phyloP scores from a whole-genome alignment of 2,329 filamentous ascomycete species.

The Fusarium caatingaense region DNA sequence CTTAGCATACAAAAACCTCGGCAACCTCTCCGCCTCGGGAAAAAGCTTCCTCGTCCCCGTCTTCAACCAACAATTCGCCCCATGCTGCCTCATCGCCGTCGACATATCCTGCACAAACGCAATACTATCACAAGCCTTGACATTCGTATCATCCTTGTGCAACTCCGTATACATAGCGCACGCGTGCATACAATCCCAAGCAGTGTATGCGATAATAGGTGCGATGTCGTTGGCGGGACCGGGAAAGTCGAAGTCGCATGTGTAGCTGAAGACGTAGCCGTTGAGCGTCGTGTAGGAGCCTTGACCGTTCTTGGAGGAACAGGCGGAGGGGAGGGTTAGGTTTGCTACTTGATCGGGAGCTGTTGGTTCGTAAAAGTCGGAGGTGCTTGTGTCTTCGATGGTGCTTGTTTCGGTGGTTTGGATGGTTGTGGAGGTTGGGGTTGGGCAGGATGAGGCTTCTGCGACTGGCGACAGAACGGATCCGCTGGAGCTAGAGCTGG shows the following conservation, averaged over 20 bases:
- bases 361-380: neutral
- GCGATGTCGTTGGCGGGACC: conserved; percentile 5
- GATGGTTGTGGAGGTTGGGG: neutral
- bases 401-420: neutral
- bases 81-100: neutral
- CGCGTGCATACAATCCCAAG: conserved; percentile 13
- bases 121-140: neutral
- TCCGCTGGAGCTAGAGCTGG: neutral
- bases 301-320: neutral
- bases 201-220: conserved; percentile 7
- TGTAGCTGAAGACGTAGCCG: conserved; percentile 6
- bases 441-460: neutral
- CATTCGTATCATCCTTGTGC: neutral
- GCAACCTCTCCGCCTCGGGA: neutral
- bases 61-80: conserved; percentile 20
- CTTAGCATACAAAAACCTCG: conserved; percentile 10
- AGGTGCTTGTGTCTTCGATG: neutral
- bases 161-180: conserved; percentile 1
- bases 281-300: neutral
- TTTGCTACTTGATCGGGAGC: neutral
- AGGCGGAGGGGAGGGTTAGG: conserved; percentile 4
- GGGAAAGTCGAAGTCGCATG: neutral
- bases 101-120: conserved; percentile 13
- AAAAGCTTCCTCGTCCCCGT: neutral
- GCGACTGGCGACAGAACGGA: neutral